Percentiles rank a stretch among this genome's conserved stretches.
These are phyloP conservation scores for Eucalyptus polyanthemos DNA, from an alignment of 345 rosid species.

Conservation along the genomic window DNA sequence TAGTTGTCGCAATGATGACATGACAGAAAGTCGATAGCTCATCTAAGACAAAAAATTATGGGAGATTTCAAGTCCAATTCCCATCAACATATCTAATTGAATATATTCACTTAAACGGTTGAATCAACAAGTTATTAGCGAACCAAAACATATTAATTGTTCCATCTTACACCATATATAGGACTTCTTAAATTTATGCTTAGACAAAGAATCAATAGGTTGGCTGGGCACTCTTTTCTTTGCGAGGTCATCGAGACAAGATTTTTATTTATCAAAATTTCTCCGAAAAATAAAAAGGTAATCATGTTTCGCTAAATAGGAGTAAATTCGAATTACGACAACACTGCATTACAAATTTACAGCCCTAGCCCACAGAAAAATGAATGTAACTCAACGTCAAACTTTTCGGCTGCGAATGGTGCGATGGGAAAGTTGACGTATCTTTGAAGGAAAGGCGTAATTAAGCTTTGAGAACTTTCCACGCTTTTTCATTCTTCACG, in stretches of 20 bases:
- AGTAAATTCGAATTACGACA: background rate
- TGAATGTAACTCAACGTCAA: background rate
- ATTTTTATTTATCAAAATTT: background rate
- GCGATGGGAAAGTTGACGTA: background rate
- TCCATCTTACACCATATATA: background rate
- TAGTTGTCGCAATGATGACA: background rate
- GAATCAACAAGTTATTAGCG: background rate
- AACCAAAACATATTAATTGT: background rate
- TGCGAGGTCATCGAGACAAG: background rate
- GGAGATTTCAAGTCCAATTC: background rate
- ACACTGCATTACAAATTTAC: background rate
- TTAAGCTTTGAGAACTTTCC: background rate
- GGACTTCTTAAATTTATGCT: background rate
- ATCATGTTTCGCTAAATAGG: background rate
- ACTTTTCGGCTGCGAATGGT: background rate
- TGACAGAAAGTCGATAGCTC: background rate
- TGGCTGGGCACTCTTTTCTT: background rate
- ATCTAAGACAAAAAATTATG: background rate
- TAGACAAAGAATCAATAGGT: background rate
- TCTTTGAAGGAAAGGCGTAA: background rate
- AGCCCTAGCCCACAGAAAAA: background rate
- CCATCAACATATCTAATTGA: background rate
- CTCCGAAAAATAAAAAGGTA: background rate
- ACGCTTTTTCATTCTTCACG: background rate
- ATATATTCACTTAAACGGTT: background rate